Conservation (phyloP, 352 stramenopile genomes). For the Pythium chondricola region DNA sequence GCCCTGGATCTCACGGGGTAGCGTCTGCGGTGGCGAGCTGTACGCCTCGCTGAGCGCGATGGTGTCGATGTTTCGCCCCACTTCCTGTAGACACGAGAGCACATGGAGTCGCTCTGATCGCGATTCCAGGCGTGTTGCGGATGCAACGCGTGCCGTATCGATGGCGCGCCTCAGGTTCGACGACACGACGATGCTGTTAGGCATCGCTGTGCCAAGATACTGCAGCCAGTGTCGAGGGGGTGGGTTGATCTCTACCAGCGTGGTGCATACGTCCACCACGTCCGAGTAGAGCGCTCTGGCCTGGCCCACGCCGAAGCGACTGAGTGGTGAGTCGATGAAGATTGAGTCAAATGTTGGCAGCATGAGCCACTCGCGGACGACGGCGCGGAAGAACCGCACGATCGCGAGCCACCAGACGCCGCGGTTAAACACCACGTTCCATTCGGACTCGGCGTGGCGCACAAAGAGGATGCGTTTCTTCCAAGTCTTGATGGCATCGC, state of each 20-base stretch:
- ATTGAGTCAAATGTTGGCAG: slow-evolving; percentile 62
- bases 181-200: slow-evolving; percentile 52
- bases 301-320: slow-evolving; percentile 45
- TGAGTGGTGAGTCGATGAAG: slow-evolving; percentile 84
- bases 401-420: slow-evolving; percentile 39
- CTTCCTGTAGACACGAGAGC: slow-evolving; percentile 77
- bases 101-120: slow-evolving; percentile 68
- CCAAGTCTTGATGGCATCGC: slow-evolving; percentile 3
- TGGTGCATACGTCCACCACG: slow-evolving; percentile 24
- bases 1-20: slow-evolving; percentile 20
- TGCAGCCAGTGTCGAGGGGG: slow-evolving; percentile 23
- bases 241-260: slow-evolving; percentile 14
- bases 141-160: slow-evolving; percentile 73
- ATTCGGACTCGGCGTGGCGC: slow-evolving; percentile 83
- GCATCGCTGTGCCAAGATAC: slow-evolving; percentile 40
- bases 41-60: slow-evolving; percentile 63
- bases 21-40: slow-evolving; percentile 23
- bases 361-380: slow-evolving; percentile 64
- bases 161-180: slow-evolving; percentile 77
- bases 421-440: slow-evolving; percentile 88
- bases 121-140: slow-evolving; percentile 45
- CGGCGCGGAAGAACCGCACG: slow-evolving; percentile 38
- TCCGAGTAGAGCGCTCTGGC: slow-evolving; percentile 42
- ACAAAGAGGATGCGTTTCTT: slow-evolving; percentile 76
- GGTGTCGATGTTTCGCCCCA: slow-evolving; percentile 82